Conservation (phyloP, 108 stramenopile species). For the Cylindrotheca closterium region DNA sequence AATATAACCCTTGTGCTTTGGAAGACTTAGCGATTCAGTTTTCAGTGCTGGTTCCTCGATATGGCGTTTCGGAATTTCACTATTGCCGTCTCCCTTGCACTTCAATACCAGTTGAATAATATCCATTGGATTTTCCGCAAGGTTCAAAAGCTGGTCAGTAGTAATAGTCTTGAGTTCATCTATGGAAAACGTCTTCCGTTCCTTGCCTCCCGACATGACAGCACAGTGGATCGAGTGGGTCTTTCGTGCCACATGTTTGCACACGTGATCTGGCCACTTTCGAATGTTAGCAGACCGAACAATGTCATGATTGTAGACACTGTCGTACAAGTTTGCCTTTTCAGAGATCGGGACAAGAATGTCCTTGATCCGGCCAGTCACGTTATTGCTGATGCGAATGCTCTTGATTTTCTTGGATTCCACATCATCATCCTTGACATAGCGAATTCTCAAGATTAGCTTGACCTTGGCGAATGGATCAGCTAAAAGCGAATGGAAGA, state of each 20-base stretch:
- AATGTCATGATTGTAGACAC: constrained; percentile 13
- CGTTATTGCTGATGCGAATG: constrained; percentile 20
- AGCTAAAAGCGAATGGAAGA: background rate
- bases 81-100: no score
- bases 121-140: background rate
- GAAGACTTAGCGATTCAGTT: background rate
- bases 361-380: constrained; percentile 19
- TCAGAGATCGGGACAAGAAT: constrained; percentile 9
- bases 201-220: background rate
- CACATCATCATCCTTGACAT: background rate
- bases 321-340: constrained; percentile 16
- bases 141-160: background rate
- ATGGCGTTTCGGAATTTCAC: no score
- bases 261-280: constrained; percentile 14
- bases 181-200: background rate
- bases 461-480: background rate
- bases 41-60: background rate
- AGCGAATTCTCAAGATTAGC: background rate
- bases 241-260: background rate
- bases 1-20: no score
- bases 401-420: background rate
- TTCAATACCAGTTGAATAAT: background rate
- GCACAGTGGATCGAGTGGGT: background rate
- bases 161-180: background rate
- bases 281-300: constrained; percentile 31